Base-by-base conservation (phyloP, 441 rosid genomes). In the Raphanus hybrid region DNA sequence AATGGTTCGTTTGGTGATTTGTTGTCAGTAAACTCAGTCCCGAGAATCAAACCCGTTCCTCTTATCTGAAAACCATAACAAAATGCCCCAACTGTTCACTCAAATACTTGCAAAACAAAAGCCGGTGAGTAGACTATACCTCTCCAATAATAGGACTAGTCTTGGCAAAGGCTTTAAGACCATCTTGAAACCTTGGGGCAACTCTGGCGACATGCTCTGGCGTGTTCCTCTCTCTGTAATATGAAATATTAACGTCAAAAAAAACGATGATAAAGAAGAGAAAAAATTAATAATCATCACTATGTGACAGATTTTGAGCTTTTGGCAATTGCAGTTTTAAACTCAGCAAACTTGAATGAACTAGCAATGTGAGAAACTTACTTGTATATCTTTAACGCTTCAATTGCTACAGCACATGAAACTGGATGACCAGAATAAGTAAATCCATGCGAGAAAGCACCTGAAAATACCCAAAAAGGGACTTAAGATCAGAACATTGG, bases 391-490 rank as follows among this genome's bases (percentile, higher is more conserved):
- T 88, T 90, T 69, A 93, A 84, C 2, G 97, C 87, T 83, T 96
- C 98, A 11, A 87, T 54, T 70, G 97, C 97, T 62, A 93, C 97
- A 3, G 96, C 97, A 54, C 98, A 92, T 71, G 98, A 80, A 64
- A 91, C 97, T 60, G 97, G 98, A 84, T 93, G 99, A 75, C 98
- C 99, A 16, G 99, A 92, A 80, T 93, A 93, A 62, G 99, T 93
- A 75, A 96, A 96, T 76, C 99, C 98, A 84, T 96, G 99, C 64
- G 93, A 87, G 83, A 96, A 96, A 48, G 75, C 0, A 69, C 99
- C 98, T 96, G 84, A 78, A 23, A 6, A 80, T 11, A 32, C 14
- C 60, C 29, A 20, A 69, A 48, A 8, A 43, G 3, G 8, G 69
- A 23, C 26, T 69, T 70, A 71, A 27, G 58, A 70, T 12, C 37